Base-by-base conservation (phyloP, 2,329 filamentous ascomycete genomes). In the Fusarium veterinarium region DNA sequence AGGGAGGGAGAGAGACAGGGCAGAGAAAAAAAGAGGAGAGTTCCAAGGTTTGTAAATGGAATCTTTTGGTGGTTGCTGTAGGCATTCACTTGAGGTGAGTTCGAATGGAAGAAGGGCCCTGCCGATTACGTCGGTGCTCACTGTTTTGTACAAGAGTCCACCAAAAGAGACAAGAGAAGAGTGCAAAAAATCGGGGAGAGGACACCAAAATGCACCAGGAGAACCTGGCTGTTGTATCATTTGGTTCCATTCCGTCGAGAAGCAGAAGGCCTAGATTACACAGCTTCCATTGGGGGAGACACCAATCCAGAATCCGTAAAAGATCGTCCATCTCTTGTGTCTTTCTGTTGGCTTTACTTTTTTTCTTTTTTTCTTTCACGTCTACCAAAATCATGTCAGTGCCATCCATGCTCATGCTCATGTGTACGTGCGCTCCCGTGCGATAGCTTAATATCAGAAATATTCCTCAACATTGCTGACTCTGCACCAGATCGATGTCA, bases 171-270 rank as follows among this genome's bases (percentile, higher is more conserved):
- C 52, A 63, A 64, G 57, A 58, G 56, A 60, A 62, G 63, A 59
- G 66, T 49, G 56, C 48, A 48, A 60, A 61, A 74, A 45, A 60
- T 66, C 52, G 63, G 69, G 62, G 65, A 62, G 56, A 61, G 52
- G 45, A 58, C 57, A 66, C 30, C 53, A 57, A 44, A 23, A 23
- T 23, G 30, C 28, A 20, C 49, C 33, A 28, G 20, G 23, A 40
- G 23, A 37, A 53, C 49, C 49, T 6, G 41, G 59, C 63, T 48
- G 73, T 76, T 77, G 73, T 74, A 77, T 77, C 74, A 77, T 77
- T 67, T 64, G 65, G 59, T 65, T 68, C 57, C 64, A 61, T 67
- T 67, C 62, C 67, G 49, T 60, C 69, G 53, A 48, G 56, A 72
- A 68, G 49, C 58, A 60, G 44, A 73, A 60, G 58, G 62, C 30